These are phyloP conservation scores for Chlamydomonas schloesseri DNA, from an alignment of 139 green algal genomes.

Conservation along the genomic window DNA sequence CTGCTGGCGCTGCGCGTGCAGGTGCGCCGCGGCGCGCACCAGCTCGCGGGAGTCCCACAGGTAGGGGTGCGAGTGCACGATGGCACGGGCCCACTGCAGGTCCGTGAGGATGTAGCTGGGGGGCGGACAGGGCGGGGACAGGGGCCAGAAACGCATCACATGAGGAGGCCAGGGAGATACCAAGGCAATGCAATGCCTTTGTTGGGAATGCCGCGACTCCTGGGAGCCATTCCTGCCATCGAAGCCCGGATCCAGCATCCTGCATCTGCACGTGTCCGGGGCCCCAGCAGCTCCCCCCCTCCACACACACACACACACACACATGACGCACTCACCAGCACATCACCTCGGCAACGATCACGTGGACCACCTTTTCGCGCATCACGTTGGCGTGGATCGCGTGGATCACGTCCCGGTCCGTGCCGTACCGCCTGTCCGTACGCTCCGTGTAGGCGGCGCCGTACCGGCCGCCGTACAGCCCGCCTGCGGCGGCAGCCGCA, in stretches of 20 bases:
- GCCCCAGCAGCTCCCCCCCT: neutral
- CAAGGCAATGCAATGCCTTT: too few relatives aligned
- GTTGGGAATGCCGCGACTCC: too few relatives aligned
- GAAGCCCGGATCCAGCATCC: too few relatives aligned
- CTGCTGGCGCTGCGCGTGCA: neutral
- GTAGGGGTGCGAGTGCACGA: conserved; percentile 21
- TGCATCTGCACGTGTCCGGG: too few relatives aligned
- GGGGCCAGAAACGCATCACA: neutral
- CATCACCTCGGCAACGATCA: conserved; percentile 24
- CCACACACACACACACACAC: neutral
- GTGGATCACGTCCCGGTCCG: conserved; percentile 17
- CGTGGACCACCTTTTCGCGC: conserved; percentile 18
- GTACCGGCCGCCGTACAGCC: conserved; percentile 2
- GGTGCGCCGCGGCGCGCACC: conserved; percentile 1
- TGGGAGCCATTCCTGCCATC: too few relatives aligned
- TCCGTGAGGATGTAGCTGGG: conserved; percentile 37
- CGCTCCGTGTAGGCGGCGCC: conserved; percentile 6
- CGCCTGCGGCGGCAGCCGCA: too few relatives aligned
- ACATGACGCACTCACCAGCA: neutral
- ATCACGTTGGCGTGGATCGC: conserved; percentile 27
- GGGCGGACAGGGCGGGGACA: too few relatives aligned
- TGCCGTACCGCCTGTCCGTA: conserved; percentile 1
- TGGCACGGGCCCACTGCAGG: conserved; percentile 18
- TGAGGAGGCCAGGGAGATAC: too few relatives aligned
- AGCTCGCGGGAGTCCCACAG: conserved; percentile 7